Evolutionary conservation across 768 basidiomycete genomes (phyloP).

Genomic region (Leccinum uliginosum): DNA sequence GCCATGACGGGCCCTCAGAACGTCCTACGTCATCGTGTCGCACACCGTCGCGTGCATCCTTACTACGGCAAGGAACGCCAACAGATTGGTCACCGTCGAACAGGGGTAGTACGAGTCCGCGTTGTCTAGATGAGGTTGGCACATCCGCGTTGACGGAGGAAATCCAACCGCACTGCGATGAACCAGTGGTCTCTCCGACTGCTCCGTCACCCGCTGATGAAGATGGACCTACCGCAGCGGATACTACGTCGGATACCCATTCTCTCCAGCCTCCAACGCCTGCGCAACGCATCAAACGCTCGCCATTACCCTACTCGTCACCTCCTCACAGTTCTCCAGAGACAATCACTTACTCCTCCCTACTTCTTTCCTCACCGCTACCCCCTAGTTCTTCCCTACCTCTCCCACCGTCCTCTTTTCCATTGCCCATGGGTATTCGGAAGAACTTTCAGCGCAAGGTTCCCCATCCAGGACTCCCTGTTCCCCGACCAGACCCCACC

Average conservation of each 20-base stretch:
- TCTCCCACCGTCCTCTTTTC: constrained; percentile 4
- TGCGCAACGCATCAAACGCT: constrained; percentile 19
- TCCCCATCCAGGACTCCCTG: constrained; percentile 36
- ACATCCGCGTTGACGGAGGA: not conserved
- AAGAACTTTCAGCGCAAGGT: constrained; percentile 41
- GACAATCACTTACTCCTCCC: not conserved
- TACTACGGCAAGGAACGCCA: constrained; percentile 23
- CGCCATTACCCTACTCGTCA: constrained; percentile 3
- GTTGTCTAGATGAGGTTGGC: not conserved
- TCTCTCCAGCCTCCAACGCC: constrained; percentile 28
- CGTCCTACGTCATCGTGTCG: not conserved
- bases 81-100: constrained; percentile 29
- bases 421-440: constrained; percentile 13
- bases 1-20: not conserved
- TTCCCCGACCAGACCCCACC: constrained; percentile 28
- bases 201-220: constrained; percentile 1
- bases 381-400: constrained; percentile 13
- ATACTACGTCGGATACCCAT: constrained; percentile 3
- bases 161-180: not conserved
- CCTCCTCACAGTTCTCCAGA: constrained; percentile 11
- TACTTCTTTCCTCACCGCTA: constrained; percentile 10
- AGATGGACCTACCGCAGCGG: constrained; percentile 11
- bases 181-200: constrained; percentile 1
- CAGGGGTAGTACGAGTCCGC: constrained; percentile 20
- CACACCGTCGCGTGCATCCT: constrained; percentile 8